These are phyloP conservation scores for Aspergillus tamarii DNA, from an alignment of 2,329 filamentous ascomycete genomes.

Conservation along the genomic window DNA sequence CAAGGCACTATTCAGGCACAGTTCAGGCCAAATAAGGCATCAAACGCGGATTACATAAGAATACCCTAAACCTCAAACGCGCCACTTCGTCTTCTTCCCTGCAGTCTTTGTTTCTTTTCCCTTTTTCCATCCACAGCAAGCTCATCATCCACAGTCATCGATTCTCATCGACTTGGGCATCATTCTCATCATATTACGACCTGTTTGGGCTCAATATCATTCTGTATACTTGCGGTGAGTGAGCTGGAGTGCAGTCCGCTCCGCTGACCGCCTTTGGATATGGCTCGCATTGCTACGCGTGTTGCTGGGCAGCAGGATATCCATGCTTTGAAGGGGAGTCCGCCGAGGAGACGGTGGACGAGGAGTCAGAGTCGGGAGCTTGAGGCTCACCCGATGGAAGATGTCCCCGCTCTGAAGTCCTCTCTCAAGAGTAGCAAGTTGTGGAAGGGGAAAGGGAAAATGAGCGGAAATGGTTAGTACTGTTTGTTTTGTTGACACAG, in stretches of 20 bases:
- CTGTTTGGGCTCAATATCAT: neutral
- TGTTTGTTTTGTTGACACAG: neutral
- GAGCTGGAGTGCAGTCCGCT: neutral
- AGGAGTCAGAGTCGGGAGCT: conserved; percentile 45
- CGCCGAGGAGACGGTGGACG: conserved; percentile 31
- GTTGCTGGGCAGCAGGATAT: neutral
- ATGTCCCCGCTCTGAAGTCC: neutral
- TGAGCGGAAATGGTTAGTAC: conserved; percentile 8
- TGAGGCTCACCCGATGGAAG: conserved; percentile 17
- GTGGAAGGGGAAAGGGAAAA: conserved; percentile 7
- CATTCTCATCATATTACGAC: neutral
- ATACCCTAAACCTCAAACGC: neutral
- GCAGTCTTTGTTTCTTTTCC: neutral
- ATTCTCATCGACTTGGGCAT: neutral
- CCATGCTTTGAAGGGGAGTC: conserved; percentile 6
- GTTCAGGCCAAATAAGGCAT: neutral
- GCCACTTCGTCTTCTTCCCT: neutral
- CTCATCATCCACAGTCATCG: neutral
- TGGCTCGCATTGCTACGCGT: neutral
- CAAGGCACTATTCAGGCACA: neutral
- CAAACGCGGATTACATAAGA: neutral
- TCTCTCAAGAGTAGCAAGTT: neutral
- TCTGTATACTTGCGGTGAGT: too few species aligned
- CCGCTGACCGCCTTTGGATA: conserved; percentile 2
- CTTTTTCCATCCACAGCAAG: neutral